phyloP scores from a whole-genome alignment of 495 filamentous ascomycete genomes.

The Rusavskia elegans region DNA sequence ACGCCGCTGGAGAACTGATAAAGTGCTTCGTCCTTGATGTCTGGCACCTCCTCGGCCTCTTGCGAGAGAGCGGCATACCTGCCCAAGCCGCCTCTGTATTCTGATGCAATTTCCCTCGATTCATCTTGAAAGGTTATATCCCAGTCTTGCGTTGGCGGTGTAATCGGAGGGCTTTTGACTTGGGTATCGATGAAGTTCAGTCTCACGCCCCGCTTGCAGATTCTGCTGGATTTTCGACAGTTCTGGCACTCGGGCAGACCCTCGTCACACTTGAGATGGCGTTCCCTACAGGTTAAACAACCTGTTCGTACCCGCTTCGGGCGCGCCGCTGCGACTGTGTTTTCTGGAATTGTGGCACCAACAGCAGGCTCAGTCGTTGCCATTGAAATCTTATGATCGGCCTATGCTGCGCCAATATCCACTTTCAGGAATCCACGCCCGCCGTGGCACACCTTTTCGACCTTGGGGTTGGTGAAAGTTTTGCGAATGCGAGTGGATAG shows the following conservation, averaged over 20 bases:
- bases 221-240: conserved; percentile 71
- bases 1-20: conserved; percentile 23
- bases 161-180: conserved; percentile 48
- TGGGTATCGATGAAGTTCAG: conserved; percentile 89
- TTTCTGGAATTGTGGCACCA: conserved; percentile 10
- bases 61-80: conserved; percentile 47
- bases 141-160: conserved; percentile 47
- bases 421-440: background rate
- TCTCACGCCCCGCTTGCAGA: conserved; percentile 73
- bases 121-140: conserved; percentile 73
- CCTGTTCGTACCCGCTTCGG: conserved; percentile 59
- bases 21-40: conserved; percentile 19
- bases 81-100: conserved; percentile 70
- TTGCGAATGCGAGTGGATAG: no score
- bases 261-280: conserved; percentile 77
- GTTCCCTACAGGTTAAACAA: conserved; percentile 62
- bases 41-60: conserved; percentile 18
- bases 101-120: conserved; percentile 77
- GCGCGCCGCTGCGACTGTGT: conserved; percentile 28
- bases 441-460: background rate
- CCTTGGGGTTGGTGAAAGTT: no score
- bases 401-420: background rate
- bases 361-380: conserved; percentile 9
- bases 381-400: conserved; percentile 6
- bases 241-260: conserved; percentile 65